Evolutionary conservation across 2,329 filamentous ascomycete species (phyloP).

Genomic region (Cercospora zeae-maydis): DNA sequence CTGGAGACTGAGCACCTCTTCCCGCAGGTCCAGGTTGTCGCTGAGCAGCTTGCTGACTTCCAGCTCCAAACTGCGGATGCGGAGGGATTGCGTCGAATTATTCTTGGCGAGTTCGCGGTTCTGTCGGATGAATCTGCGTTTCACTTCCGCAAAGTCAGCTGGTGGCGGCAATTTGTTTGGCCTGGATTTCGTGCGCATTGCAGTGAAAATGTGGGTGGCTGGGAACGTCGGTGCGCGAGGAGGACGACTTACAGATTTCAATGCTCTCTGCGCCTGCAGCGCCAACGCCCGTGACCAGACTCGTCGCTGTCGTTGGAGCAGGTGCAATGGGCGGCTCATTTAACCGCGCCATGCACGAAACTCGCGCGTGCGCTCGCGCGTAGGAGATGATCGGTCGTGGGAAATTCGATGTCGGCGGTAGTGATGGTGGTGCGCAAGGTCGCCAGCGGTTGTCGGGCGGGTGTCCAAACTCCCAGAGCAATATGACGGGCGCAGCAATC

Average conservation of each 20-base stretch:
- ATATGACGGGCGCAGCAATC: not conserved
- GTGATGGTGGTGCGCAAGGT: not conserved
- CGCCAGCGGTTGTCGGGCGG: not conserved
- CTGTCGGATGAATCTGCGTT: conserved; percentile 74
- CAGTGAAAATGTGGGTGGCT: conserved; percentile 4
- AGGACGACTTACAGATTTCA: conserved; percentile 61
- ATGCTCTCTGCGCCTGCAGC: conserved; percentile 54
- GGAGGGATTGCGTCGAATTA: conserved; percentile 73
- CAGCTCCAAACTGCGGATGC: conserved; percentile 71
- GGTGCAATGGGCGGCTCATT: conserved; percentile 66
- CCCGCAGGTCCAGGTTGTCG: conserved; percentile 72
- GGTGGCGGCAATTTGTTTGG: conserved; percentile 23
- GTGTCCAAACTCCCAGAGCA: not conserved
- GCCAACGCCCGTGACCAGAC: conserved; percentile 15
- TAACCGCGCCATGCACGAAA: conserved; percentile 65
- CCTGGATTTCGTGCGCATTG: conserved; percentile 36
- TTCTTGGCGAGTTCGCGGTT: conserved; percentile 76
- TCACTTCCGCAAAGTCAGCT: conserved; percentile 54
- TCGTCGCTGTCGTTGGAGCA: conserved; percentile 24
- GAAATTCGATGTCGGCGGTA: not conserved
- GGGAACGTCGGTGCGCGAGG: not conserved
- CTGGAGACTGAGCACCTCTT: conserved; percentile 67
- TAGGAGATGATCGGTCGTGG: not conserved
- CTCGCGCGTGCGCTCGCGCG: conserved; percentile 4
- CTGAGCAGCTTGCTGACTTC: conserved; percentile 70